Conservation (phyloP, 495 filamentous ascomycete species). For the Terfezia boudieri region DNA sequence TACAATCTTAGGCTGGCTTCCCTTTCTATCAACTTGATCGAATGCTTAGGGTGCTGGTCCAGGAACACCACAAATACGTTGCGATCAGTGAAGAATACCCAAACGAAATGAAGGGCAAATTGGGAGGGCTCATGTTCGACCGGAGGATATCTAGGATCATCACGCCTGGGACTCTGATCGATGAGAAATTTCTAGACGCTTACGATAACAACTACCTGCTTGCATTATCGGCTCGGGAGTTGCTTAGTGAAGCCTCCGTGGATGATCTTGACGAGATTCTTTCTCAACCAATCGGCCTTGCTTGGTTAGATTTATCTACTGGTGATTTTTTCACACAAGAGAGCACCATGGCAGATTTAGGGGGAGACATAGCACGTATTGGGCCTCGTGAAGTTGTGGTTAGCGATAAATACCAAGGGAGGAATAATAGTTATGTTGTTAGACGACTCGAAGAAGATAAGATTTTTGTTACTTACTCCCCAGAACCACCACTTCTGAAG, state of each 20-base stretch:
- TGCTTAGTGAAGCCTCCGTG: conserved; percentile 26
- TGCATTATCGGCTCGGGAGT: conserved; percentile 20
- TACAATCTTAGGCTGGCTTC: conserved; percentile 47
- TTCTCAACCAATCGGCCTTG: conserved; percentile 36
- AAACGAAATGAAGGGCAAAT: conserved; percentile 32
- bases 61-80: conserved; percentile 73
- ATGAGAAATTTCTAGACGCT: conserved; percentile 90
- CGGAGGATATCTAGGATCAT: conserved; percentile 67
- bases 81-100: conserved; percentile 86
- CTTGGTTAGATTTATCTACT: conserved; percentile 89
- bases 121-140: conserved; percentile 51
- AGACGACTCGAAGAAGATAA: background rate
- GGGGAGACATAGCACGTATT: conserved; percentile 59
- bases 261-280: background rate
- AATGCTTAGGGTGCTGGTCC: conserved; percentile 75
- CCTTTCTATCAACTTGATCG: conserved; percentile 80
- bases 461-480: background rate
- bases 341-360: conserved; percentile 47
- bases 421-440: background rate
- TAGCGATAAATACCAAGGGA: conserved; percentile 28
- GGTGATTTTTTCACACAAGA: conserved; percentile 76
- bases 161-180: conserved; percentile 85
- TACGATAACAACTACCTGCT: conserved; percentile 82
- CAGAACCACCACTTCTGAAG: background rate
- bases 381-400: conserved; percentile 69